Evolutionary conservation across 2,329 filamentous ascomycete genomes (phyloP).

Genomic region (Ophiostoma perfectum): DNA sequence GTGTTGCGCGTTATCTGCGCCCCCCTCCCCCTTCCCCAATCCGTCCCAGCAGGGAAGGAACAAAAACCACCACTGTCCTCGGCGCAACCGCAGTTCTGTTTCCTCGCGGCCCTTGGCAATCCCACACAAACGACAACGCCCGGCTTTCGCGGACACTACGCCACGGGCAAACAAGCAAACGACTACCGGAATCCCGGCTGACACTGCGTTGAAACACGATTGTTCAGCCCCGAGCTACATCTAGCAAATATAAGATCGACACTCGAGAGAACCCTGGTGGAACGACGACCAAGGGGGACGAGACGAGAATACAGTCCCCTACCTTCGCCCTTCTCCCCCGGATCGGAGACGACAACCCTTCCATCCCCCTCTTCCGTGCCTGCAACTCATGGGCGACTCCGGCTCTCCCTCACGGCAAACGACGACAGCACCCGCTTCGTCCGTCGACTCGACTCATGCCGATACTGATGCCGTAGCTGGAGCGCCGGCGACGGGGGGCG

Average conservation of each 20-base stretch:
- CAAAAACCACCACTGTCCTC: conserved; percentile 12
- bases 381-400: conserved; percentile 23
- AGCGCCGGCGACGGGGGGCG: background rate
- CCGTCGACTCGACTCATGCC: background rate
- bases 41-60: background rate
- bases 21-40: conserved; percentile 9
- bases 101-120: conserved; percentile 16
- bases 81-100: conserved; percentile 13
- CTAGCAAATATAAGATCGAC: background rate
- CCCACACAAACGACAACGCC: conserved; percentile 15
- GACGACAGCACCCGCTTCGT: conserved; percentile 12
- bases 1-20: conserved; percentile 15
- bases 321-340: background rate
- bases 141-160: conserved; percentile 8
- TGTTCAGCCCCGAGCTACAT: background rate
- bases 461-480: conserved; percentile 10
- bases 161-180: background rate
- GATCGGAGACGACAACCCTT: background rate
- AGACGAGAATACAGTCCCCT: background rate
- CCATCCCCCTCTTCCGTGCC: background rate
- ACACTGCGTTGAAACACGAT: background rate
- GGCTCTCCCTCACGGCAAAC: conserved; percentile 23
- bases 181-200: background rate
- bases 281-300: conserved; percentile 10
- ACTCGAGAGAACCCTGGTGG: background rate